Base-by-base conservation (phyloP, 148 eudicot species). In the Rhododendron simsii region DNA sequence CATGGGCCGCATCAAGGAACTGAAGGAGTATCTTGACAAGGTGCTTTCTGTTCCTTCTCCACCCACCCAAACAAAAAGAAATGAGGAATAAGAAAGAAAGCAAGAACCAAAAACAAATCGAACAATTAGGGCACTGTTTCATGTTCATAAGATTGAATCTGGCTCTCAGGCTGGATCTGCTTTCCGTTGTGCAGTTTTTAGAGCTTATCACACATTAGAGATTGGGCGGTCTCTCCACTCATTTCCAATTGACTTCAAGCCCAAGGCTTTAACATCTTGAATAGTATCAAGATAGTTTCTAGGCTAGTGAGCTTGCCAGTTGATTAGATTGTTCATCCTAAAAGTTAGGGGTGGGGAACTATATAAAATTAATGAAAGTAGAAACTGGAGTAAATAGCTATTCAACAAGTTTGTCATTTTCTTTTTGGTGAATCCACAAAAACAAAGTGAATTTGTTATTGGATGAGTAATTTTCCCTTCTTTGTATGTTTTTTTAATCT, bases 1-100 rank as follows among this genome's bases (percentile, higher is more conserved):
- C 89, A 97, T 95, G 96, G 99, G 98, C 39, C 98, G 98, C 74
- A 93, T 97, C 89, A 97, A 97, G 91, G 86, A 93, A 87, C 91
- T 95, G 88, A 91, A 94, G 82, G 93, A 87, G 85, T 92, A 97
- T 89, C 93, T 97, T 33, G 96, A 94, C 86, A 92, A 95, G 98
- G 99, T 96, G 81, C 59, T 28, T 71, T 71, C 7, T 30, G 39
- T 33, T 26, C 75, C 75, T 28, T 33, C 9, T 30, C 39, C 76
- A 71, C 37, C 35, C 37, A 30, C 76, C 10, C 30, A 7, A 23
- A 3, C 35, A 14, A 18, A 30, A 28, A 69, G 16, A 55, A 16
- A 16, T 14, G 21, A 21, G 33, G 73, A 65, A 65, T 65, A n/a
- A 65, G 73, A n/a, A 65, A 9, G 73, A 65, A 65, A 65, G n/a